Conservation (phyloP, 2,329 filamentous ascomycete species). For the Penicillium brasilianum region DNA sequence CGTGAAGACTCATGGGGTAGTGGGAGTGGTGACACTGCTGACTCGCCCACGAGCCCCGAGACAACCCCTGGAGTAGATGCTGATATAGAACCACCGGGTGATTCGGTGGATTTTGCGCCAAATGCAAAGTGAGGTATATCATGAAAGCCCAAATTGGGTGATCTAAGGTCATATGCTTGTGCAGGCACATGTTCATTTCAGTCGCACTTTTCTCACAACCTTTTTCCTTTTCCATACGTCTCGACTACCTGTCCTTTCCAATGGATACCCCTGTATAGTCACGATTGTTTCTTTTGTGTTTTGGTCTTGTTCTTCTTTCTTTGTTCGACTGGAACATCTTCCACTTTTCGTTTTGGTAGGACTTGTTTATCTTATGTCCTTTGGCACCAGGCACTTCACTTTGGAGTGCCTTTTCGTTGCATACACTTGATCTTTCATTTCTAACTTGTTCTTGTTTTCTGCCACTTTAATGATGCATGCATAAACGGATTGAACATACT, state of each 20-base stretch:
- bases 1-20: constrained; percentile 39
- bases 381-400: background rate
- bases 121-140: background rate
- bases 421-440: constrained; percentile 6
- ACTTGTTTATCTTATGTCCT: background rate
- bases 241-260: constrained; percentile 30
- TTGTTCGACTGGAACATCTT: constrained; percentile 2
- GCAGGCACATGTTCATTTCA: background rate
- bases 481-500: constrained; percentile 25
- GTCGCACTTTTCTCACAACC: background rate
- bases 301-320: constrained; percentile 3
- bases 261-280: constrained; percentile 43
- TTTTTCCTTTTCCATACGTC: constrained; percentile 27
- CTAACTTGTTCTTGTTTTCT: constrained; percentile 7
- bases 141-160: background rate
- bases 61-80: constrained; percentile 9
- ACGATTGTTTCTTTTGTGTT: constrained; percentile 17
- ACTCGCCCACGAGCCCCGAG: constrained; percentile 32
- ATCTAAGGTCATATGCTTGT: background rate
- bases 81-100: constrained; percentile 2
- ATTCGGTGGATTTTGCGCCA: background rate
- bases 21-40: constrained; percentile 36
- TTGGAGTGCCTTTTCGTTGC: background rate
- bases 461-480: constrained; percentile 11
- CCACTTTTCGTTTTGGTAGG: constrained; percentile 1